Evolutionary conservation across 805 yeast genomes (phyloP).

Genomic region (Lachancea meyersii): DNA sequence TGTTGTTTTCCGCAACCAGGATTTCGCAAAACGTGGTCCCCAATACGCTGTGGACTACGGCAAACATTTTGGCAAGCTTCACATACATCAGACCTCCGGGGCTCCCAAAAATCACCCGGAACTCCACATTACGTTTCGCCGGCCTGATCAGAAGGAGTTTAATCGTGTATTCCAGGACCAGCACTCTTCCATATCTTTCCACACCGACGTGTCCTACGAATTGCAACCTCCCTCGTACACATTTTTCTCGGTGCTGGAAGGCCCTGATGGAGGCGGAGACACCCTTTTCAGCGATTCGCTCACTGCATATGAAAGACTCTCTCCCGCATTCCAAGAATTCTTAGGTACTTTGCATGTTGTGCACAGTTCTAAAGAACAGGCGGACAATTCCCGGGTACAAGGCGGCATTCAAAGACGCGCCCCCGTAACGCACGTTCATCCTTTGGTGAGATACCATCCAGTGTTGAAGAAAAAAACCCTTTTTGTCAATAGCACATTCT

Average conservation of each 20-base stretch:
- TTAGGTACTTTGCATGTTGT: slow-evolving; percentile 57
- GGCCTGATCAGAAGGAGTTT: slow-evolving; percentile 34
- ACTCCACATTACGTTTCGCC: slow-evolving; percentile 55
- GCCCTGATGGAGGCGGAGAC: slow-evolving; percentile 66
- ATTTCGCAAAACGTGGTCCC: slow-evolving; percentile 51
- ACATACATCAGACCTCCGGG: slow-evolving; percentile 70
- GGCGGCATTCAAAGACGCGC: slow-evolving; percentile 67
- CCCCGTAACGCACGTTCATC: slow-evolving; percentile 53
- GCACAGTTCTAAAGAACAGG: slow-evolving; percentile 70
- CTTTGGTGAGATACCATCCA: slow-evolving; percentile 67
- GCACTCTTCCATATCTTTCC: slow-evolving; percentile 42
- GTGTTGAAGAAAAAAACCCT: slow-evolving; percentile 57
- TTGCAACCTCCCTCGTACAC: slow-evolving; percentile 69
- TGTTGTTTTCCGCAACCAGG: slow-evolving; percentile 60
- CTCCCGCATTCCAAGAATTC: slow-evolving; percentile 55
- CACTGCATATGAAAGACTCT: slow-evolving; percentile 66
- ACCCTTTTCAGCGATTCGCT: slow-evolving; percentile 67
- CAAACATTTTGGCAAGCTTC: slow-evolving; percentile 60
- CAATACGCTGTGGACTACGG: slow-evolving; percentile 47
- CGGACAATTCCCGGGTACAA: slow-evolving; percentile 42
- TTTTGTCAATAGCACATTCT: slow-evolving; percentile 54
- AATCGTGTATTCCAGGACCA: slow-evolving; percentile 24
- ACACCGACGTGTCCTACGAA: slow-evolving; percentile 70
- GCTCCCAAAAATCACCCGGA: slow-evolving; percentile 55
- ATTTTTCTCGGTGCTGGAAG: slow-evolving; percentile 55